Percentiles rank a stretch among this genome's conserved stretches.
These are phyloP conservation scores for Cerrena zonata DNA, from an alignment of 1,284 basidiomycete species.

Conservation along the genomic window DNA sequence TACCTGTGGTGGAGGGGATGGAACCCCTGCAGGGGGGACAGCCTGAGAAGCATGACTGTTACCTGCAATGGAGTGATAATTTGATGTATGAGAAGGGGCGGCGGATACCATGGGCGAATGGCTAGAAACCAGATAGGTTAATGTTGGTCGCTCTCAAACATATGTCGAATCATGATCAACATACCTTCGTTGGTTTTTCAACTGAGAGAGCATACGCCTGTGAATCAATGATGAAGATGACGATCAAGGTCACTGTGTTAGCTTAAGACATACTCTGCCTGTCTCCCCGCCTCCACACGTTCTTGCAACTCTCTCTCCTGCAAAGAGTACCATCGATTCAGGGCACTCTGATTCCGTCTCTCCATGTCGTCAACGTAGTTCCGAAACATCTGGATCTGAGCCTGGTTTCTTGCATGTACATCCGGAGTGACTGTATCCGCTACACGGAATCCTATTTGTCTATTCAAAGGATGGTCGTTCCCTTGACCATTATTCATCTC, in stretches of 20 bases:
- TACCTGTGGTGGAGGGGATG: too few relatives aligned
- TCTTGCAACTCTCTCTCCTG: constrained; percentile 12
- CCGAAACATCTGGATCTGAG: constrained; percentile 29
- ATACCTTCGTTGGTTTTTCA: too few relatives aligned
- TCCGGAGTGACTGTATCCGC: constrained; percentile 10
- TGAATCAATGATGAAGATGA: too few relatives aligned
- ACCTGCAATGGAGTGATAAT: too few relatives aligned
- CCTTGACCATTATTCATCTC: constrained; percentile 1
- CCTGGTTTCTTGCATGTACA: constrained; percentile 27
- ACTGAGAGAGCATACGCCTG: constrained; percentile 8
- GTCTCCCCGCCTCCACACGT: constrained; percentile 33
- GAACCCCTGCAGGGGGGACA: too few relatives aligned
- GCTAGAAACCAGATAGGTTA: too few relatives aligned
- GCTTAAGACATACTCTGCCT: constrained; percentile 36
- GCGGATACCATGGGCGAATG: too few relatives aligned
- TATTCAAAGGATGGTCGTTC: background rate
- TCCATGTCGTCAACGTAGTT: constrained; percentile 25
- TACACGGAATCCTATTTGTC: background rate
- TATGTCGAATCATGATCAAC: too few relatives aligned
- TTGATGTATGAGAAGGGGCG: too few relatives aligned
- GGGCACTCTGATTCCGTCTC: constrained; percentile 30
- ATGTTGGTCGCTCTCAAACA: too few relatives aligned
- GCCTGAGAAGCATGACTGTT: too few relatives aligned
- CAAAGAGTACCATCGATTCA: constrained; percentile 25
- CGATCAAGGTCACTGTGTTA: too few relatives aligned